These are phyloP conservation scores for Microcera coccophila DNA, from an alignment of 2,329 filamentous ascomycete genomes.

Conservation along the genomic window DNA sequence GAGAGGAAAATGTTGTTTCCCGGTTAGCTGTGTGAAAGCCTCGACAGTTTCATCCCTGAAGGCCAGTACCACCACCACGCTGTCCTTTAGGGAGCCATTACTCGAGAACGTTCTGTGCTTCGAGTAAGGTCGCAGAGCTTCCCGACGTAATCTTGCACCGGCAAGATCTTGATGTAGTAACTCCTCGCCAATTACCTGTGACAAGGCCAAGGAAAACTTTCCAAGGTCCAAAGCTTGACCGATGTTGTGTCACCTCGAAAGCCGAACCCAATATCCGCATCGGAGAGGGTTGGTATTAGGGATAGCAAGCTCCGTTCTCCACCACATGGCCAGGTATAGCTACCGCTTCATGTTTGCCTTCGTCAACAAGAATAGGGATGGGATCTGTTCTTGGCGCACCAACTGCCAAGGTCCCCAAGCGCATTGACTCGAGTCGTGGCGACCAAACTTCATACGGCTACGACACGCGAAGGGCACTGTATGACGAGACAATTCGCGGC, in stretches of 20 bases:
- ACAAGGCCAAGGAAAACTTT: background rate
- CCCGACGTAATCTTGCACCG: background rate
- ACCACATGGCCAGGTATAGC: too few species aligned
- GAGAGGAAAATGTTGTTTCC: too few species aligned
- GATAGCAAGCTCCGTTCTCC: too few species aligned
- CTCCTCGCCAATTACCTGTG: background rate
- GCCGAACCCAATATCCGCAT: too few species aligned
- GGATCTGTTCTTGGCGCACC: too few species aligned
- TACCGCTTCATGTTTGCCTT: too few species aligned
- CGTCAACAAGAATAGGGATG: too few species aligned
- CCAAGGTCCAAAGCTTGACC: background rate
- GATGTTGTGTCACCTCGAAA: background rate
- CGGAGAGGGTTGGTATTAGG: too few species aligned
- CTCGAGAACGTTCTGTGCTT: background rate
- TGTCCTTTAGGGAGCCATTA: background rate
- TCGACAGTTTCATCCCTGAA: background rate
- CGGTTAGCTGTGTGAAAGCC: too few species aligned
- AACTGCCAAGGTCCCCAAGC: too few species aligned
- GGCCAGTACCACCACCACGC: background rate
- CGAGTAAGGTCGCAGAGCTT: background rate
- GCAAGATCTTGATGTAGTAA: background rate
- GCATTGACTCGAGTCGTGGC: too few species aligned
- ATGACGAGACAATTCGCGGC: slow-evolving; percentile 11
- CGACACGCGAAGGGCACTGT: slow-evolving; percentile 13
- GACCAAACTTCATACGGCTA: too few species aligned